Evolutionary conservation across 78 protist species (phyloP).

Genomic region (Anaeramoeba flamelloides): DNA sequence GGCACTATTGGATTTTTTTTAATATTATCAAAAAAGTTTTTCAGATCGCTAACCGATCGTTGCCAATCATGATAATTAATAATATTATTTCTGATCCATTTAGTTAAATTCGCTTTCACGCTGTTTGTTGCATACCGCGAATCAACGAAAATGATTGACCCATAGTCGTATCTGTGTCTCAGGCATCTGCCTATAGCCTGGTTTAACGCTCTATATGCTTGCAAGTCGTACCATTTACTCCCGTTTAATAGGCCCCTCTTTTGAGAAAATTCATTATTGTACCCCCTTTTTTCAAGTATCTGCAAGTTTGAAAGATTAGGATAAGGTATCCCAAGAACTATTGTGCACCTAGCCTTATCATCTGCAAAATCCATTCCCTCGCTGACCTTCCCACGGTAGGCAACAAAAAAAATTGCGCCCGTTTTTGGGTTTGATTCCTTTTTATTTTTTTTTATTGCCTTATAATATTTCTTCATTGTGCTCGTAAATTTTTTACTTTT

Average conservation of each 20-base stretch:
- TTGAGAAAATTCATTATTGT: neutral
- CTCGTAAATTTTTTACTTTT: too few relatives aligned
- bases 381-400: conserved; percentile 33
- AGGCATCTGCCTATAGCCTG: conserved; percentile 44
- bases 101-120: too few relatives aligned
- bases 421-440: too few relatives aligned
- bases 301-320: conserved; percentile 20
- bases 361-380: conserved; percentile 43
- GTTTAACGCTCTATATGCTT: conserved; percentile 40
- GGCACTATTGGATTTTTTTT: too few relatives aligned
- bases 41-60: too few relatives aligned
- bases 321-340: conserved; percentile 45
- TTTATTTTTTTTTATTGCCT: neutral
- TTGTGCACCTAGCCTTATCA: conserved; percentile 24
- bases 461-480: neutral
- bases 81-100: too few relatives aligned
- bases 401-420: conserved; percentile 36
- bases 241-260: conserved; percentile 3
- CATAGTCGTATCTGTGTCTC: conserved; percentile 39
- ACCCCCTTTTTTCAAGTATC: neutral
- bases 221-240: conserved; percentile 7
- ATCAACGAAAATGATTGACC: conserved; percentile 29
- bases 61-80: too few relatives aligned
- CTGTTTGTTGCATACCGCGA: neutral
- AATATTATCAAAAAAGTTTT: too few relatives aligned